A percentile compares a stretch with the other conserved stretches of the same genome.
These are phyloP conservation scores for Hypoxylon cercidicola DNA, from an alignment of 495 filamentous ascomycete genomes.

Conservation along the genomic window DNA sequence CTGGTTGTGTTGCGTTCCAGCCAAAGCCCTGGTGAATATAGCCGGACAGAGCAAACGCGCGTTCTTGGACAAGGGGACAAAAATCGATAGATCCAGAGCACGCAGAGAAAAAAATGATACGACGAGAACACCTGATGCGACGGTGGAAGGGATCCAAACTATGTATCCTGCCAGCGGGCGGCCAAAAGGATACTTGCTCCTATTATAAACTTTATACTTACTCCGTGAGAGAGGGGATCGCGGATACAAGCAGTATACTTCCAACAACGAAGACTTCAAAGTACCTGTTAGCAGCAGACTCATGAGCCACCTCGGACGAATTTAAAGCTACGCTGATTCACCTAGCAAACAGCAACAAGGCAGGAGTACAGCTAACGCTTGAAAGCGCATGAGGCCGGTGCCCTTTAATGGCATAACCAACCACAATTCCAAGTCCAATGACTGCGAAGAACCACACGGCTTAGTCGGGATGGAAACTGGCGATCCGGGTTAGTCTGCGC, in stretches of 20 bases:
- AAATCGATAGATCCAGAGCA: slow-evolving; percentile 32
- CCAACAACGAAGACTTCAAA: slow-evolving; percentile 1
- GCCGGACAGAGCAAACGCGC: slow-evolving; percentile 42
- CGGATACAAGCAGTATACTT: slow-evolving; percentile 28
- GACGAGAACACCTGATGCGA: slow-evolving; percentile 1
- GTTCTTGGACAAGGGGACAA: slow-evolving; percentile 33
- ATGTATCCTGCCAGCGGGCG: slow-evolving; percentile 9
- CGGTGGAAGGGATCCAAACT: slow-evolving; percentile 18
- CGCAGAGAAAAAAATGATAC: slow-evolving; percentile 3
- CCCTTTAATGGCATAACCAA: slow-evolving; percentile 4
- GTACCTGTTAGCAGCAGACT: slow-evolving; percentile 7
- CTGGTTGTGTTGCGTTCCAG: slow-evolving; percentile 37
- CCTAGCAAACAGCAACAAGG: slow-evolving; percentile 21
- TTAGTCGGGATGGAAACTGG: slow-evolving; percentile 24
- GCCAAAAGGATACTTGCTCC: slow-evolving; percentile 26
- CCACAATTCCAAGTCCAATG: slow-evolving; percentile 9
- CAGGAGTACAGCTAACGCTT: slow-evolving; percentile 11
- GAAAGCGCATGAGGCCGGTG: slow-evolving; percentile 11
- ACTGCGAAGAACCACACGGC: slow-evolving; percentile 10
- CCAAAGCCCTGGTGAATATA: slow-evolving; percentile 39
- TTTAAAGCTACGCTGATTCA: not conserved
- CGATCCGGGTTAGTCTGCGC: slow-evolving; percentile 26
- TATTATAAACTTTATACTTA: slow-evolving; percentile 30
- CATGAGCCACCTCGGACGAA: slow-evolving; percentile 3
- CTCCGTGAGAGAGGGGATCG: slow-evolving; percentile 19